A percentile compares a stretch with the other conserved stretches of the same genome.
Evolutionary conservation across 768 basidiomycete genomes (phyloP).

Genomic region (Boletus speciosus): DNA sequence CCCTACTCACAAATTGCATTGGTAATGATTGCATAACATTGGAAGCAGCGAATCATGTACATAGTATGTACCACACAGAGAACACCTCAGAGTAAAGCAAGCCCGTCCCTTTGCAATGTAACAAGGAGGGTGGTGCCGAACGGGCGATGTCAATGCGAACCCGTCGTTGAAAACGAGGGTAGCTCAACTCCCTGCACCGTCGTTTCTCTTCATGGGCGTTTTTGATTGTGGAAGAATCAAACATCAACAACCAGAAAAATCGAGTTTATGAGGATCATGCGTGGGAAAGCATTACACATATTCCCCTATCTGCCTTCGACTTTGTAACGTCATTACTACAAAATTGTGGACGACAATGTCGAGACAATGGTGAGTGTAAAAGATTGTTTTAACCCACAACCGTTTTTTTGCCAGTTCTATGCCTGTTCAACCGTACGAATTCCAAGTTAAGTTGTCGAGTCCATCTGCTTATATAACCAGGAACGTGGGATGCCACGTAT

Average conservation of each 20-base stretch:
- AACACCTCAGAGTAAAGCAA: conserved; percentile 51
- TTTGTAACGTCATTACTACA: not conserved
- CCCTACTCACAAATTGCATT: conserved; percentile 81
- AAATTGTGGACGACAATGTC: too few species aligned
- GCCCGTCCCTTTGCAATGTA: conserved; percentile 59
- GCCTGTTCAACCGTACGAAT: not conserved
- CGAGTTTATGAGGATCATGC: not conserved
- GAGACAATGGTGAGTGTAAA: not conserved
- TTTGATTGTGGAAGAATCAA: conserved; percentile 48
- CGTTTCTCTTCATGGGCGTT: conserved; percentile 50
- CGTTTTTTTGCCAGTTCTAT: not conserved
- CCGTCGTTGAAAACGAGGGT: conserved; percentile 34
- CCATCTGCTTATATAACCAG: conserved; percentile 20
- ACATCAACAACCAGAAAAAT: not conserved
- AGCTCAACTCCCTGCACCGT: conserved; percentile 59
- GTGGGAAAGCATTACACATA: conserved; percentile 24
- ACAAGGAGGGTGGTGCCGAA: conserved; percentile 62
- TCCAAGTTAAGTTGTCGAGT: too few species aligned
- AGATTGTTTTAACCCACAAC: not conserved
- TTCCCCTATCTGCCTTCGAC: not conserved
- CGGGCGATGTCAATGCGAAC: conserved; percentile 60
- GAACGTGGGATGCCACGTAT: not conserved
- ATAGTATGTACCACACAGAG: conserved; percentile 2
- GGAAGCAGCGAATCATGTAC: not conserved
- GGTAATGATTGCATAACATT: conserved; percentile 42